phyloP scores from a whole-genome alignment of 139 green algal species.

The Auxenochlorella pyrenoidosa region DNA sequence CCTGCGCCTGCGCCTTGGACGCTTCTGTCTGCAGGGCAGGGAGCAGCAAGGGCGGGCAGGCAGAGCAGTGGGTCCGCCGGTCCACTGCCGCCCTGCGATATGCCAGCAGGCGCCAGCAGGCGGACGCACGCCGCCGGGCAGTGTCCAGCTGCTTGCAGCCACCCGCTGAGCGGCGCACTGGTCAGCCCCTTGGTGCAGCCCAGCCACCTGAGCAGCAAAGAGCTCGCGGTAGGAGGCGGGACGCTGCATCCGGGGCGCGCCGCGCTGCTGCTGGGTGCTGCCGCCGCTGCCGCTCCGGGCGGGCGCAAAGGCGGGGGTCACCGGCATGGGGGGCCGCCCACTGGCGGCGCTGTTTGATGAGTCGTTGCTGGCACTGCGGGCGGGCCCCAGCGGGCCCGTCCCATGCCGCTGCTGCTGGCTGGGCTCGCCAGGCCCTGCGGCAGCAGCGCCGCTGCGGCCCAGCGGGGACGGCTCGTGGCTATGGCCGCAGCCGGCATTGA shows the following conservation, averaged over 20 bases:
- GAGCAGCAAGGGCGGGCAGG: neutral
- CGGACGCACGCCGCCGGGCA: too few relatives aligned
- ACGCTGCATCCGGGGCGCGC: neutral
- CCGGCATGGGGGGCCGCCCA: constrained; percentile 2
- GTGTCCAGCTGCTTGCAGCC: too few relatives aligned
- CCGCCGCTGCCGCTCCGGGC: constrained; percentile 8
- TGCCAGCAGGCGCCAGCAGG: neutral
- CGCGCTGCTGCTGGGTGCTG: neutral
- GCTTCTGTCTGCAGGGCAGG: neutral
- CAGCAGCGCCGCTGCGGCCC: neutral
- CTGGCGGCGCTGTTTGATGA: neutral
- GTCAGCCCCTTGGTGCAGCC: neutral
- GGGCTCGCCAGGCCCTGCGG: neutral
- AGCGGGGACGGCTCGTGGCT: neutral
- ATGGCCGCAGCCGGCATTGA: neutral
- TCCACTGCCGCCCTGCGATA: neutral
- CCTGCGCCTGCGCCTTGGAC: constrained; percentile 9
- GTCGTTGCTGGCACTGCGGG: constrained; percentile 7
- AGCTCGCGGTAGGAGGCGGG: neutral
- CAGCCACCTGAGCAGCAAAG: constrained; percentile 15
- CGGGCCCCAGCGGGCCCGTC: neutral
- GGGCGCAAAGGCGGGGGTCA: neutral
- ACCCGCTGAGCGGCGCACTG: neutral
- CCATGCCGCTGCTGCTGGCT: neutral
- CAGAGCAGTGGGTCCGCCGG: neutral